A percentile compares a stretch with the other conserved stretches of the same genome.
Conservation (phyloP, 2,329 filamentous ascomycete species). For the Calonectria hawksworthii region DNA sequence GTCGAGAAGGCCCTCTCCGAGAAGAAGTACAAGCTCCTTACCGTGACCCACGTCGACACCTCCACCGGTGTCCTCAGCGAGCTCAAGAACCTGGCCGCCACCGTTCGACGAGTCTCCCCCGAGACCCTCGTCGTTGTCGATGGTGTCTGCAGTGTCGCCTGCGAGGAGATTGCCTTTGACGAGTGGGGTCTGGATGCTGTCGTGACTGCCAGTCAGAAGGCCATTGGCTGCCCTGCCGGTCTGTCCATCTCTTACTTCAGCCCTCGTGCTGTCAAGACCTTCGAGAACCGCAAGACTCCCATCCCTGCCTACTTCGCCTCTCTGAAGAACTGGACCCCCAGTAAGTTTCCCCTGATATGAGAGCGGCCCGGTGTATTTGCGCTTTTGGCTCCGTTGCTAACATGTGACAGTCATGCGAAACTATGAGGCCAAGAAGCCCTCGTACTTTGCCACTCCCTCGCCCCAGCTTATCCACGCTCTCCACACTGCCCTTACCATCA, state of each 20-base stretch:
- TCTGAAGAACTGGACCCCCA: slow-evolving; percentile 97
- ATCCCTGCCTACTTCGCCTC: slow-evolving; percentile 94
- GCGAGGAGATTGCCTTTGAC: slow-evolving; percentile 96
- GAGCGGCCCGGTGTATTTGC: not conserved
- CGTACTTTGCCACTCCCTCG: slow-evolving; percentile 97
- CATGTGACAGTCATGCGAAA: slow-evolving; percentile 87
- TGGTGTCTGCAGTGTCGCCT: slow-evolving; percentile 96
- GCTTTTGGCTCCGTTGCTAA: slow-evolving; percentile 29
- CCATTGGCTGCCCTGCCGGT: slow-evolving; percentile 94
- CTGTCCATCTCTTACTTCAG: slow-evolving; percentile 96
- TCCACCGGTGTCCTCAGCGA: slow-evolving; percentile 96
- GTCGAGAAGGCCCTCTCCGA: slow-evolving; percentile 90
- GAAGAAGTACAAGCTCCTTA: slow-evolving; percentile 95
- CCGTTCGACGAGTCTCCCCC: slow-evolving; percentile 89
- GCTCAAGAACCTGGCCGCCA: slow-evolving; percentile 84
- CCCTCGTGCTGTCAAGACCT: slow-evolving; percentile 84
- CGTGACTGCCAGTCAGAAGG: slow-evolving; percentile 95
- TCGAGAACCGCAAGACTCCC: slow-evolving; percentile 84
- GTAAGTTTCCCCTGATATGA: slow-evolving; percentile 60
- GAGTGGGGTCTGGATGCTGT: slow-evolving; percentile 94
- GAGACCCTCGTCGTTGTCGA: slow-evolving; percentile 94
- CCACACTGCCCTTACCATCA: slow-evolving; percentile 89
- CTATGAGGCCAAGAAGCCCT: slow-evolving; percentile 97
- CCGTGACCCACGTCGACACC: slow-evolving; percentile 97
- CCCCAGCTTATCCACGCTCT: slow-evolving; percentile 95